Conservation (phyloP, 2,329 filamentous ascomycete genomes). For the Aphanocladium album region DNA sequence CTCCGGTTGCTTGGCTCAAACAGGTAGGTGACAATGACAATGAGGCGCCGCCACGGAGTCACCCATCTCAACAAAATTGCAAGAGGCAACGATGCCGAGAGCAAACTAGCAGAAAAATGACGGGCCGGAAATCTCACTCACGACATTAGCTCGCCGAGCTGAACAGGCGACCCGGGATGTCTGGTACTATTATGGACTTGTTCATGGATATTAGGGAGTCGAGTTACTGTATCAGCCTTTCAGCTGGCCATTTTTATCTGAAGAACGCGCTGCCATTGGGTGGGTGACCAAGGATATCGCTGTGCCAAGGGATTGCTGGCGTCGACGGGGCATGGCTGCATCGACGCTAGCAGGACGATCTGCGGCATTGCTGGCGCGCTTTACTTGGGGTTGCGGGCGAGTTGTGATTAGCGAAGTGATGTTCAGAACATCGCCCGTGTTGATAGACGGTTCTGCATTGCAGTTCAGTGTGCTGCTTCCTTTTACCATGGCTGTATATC, state of each 20-base stretch:
- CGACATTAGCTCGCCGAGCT: not conserved
- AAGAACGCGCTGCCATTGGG: not conserved
- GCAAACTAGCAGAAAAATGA: not conserved
- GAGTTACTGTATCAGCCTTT: no score
- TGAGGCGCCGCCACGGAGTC: not conserved
- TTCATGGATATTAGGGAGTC: no score
- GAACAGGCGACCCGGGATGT: not conserved
- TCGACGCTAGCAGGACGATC: slow-evolving; percentile 10
- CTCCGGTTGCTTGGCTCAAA: not conserved
- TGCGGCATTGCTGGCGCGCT: not conserved
- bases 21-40: not conserved
- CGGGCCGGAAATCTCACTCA: slow-evolving; percentile 4
- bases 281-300: not conserved
- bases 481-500: no score
- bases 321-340: not conserved
- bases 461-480: no score
- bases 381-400: not conserved
- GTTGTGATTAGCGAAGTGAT: not conserved
- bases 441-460: no score
- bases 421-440: not conserved
- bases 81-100: not conserved
- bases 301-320: not conserved
- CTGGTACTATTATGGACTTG: no score
- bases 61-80: not conserved
- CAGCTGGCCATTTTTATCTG: not conserved